These are phyloP conservation scores for Cenchrus purpureus DNA, from an alignment of 176 grass and related monocot genomes.

Conservation along the genomic window DNA sequence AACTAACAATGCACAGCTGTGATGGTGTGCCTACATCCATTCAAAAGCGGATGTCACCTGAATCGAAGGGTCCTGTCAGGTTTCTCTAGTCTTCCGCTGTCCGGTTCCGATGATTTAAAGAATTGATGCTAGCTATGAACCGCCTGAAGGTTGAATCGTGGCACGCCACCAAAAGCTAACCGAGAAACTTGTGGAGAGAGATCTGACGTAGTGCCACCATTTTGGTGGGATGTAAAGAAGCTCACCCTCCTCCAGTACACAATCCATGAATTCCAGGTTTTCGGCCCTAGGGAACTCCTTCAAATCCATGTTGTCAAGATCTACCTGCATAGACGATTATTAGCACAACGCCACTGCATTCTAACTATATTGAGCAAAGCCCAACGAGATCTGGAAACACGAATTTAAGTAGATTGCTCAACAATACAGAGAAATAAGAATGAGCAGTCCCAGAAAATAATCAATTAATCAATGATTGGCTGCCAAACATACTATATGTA, in stretches of 20 bases:
- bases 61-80: conserved; percentile 18
- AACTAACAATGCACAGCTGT: conserved; percentile 29
- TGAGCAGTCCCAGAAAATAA: not conserved
- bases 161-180: conserved; percentile 94
- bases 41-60: not conserved
- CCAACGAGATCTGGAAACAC: not conserved
- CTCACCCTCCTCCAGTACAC: conserved; percentile 87
- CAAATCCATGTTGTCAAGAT: conserved; percentile 76
- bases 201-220: conserved; percentile 96
- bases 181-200: conserved; percentile 86
- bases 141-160: conserved; percentile 16
- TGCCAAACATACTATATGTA: conserved; percentile 6
- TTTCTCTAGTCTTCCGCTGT: conserved; percentile 31
- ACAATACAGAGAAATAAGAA: not conserved
- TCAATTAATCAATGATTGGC: not conserved
- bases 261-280: conserved; percentile 79
- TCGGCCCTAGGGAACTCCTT: conserved; percentile 64
- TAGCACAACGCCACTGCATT: conserved; percentile 18
- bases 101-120: not conserved
- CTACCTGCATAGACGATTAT: conserved; percentile 61
- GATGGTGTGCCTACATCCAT: conserved; percentile 25
- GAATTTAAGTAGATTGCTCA: not conserved
- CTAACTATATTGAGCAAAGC: conserved; percentile 5
- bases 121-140: conserved; percentile 24
- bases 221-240: conserved; percentile 96